These are phyloP conservation scores for Linaria vulgaris DNA, from an alignment of 257 asterid species.

Conservation along the genomic window DNA sequence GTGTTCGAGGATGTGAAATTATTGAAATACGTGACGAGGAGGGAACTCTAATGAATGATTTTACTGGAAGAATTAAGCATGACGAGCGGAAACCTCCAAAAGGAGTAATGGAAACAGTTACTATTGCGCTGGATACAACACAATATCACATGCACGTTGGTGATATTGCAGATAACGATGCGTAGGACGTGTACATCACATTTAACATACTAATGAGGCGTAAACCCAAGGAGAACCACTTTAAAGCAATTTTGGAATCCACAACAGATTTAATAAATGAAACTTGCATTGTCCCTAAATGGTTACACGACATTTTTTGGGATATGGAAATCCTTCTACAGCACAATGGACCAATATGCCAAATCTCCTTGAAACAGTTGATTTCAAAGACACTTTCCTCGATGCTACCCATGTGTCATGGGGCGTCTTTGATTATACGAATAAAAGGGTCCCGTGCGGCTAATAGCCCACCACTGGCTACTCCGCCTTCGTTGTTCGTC, in stretches of 20 bases:
- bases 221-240: constrained; percentile 97
- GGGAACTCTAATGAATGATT: constrained; percentile 95
- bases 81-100: constrained; percentile 99
- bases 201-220: constrained; percentile 95
- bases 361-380: constrained; percentile 77
- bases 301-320: constrained; percentile 99
- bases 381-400: constrained; percentile 92
- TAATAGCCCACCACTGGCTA: too few relatives aligned
- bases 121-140: constrained; percentile 92
- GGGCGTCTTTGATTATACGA: too few relatives aligned
- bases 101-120: constrained; percentile 92
- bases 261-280: constrained; percentile 98
- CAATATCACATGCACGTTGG: constrained; percentile 97
- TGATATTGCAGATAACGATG: constrained; percentile 92
- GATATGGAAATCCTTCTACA: constrained; percentile 95
- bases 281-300: constrained; percentile 96
- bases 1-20: constrained; percentile 96
- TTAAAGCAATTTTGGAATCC: constrained; percentile 96
- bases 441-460: too few relatives aligned
- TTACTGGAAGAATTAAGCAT: constrained; percentile 91
- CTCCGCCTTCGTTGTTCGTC: too few relatives aligned
- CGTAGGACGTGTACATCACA: constrained; percentile 80
- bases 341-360: constrained; percentile 98
- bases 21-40: constrained; percentile 96
- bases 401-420: constrained; percentile 85